Evolutionary conservation across 2,329 filamentous ascomycete species (phyloP), one percentile per base, ranked within the genome.

Genomic region (Talaromyces sp.): DNA sequence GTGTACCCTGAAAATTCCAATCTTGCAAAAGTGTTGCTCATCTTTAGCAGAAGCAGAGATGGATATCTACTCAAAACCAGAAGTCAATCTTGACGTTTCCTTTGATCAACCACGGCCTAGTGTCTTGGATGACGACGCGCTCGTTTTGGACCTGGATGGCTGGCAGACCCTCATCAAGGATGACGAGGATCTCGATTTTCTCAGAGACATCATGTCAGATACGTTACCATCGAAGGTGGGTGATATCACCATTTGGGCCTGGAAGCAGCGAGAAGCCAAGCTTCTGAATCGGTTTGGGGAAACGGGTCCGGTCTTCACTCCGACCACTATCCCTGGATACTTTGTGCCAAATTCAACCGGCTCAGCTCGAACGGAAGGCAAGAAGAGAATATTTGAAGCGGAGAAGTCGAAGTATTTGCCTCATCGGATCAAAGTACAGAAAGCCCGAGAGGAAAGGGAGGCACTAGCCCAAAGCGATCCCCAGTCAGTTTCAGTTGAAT

Each of bases 341-440:
- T 98, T 97, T 74, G 91, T 97, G 47, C 88, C 91, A 0, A 99
- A 97, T 70, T 68, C 84, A 0, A 92, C 92, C 10, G 95, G 95
- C 38, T 91, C 88, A 71, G 95, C 95, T 65, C 88, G 95, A 65
- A 97, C 95, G 0, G 93, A 99, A 80, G 93, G 93, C 31, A 89
- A 93, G 72, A 94, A 96, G 82, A 96, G 94, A 82, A 98, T 99
- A 65, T 85, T 96, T 68, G 96, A 99, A 76, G 92, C 92, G 0
- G 95, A 99, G 77, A 99, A 99, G 82, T 97, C 93, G 31, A 97
- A 97, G 75, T 99, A 99, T 75, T 85, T 99, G 7, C 95, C 95
- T 47, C 95, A 99, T 82, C 93, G 96, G 69, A 95, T 99, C 80
- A 96, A 96, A 74, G 92, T 99, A 22, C 91, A 95, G 77, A 95